Evolutionary conservation across 2,329 filamentous ascomycete genomes (phyloP).

Genomic region (Cladosporium sp.): DNA sequence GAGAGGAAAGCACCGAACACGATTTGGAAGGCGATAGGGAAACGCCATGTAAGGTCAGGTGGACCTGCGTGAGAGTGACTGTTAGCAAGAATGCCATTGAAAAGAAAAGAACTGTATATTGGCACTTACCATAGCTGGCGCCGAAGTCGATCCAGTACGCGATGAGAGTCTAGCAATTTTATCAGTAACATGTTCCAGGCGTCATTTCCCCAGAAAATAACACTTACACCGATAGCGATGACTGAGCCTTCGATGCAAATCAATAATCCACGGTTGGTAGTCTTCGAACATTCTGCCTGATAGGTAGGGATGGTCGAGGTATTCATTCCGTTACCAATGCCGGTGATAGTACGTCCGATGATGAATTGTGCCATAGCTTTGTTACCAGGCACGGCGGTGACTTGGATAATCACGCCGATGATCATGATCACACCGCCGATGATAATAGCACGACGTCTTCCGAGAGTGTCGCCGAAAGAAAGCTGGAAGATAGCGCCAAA

Average conservation of each 20-base stretch:
- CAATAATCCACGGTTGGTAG: constrained; percentile 45
- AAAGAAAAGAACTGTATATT: neutral
- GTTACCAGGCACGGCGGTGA: constrained; percentile 41
- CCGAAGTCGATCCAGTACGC: constrained; percentile 47
- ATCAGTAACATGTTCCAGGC: constrained; percentile 24
- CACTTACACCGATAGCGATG: neutral
- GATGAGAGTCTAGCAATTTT: constrained; percentile 43
- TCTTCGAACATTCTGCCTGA: constrained; percentile 47
- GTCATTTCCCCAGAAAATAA: constrained; percentile 22
- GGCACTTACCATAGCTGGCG: constrained; percentile 25
- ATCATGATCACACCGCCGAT: constrained; percentile 38
- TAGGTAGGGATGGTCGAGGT: constrained; percentile 48
- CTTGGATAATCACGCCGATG: constrained; percentile 45
- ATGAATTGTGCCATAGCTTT: constrained; percentile 40
- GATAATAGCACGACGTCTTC: constrained; percentile 4
- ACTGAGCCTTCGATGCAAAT: constrained; percentile 9
- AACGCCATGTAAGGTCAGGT: constrained; percentile 34
- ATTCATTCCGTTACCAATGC: constrained; percentile 48
- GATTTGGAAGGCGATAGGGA: constrained; percentile 10
- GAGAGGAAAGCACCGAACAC: constrained; percentile 10
- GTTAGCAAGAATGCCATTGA: neutral
- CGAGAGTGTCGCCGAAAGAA: neutral
- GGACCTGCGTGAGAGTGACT: constrained; percentile 3
- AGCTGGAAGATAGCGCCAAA: constrained; percentile 8
- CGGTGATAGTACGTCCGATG: constrained; percentile 46